Base-by-base conservation (phyloP, 2,329 filamentous ascomycete genomes). In the Phymatotrichopsis omnivora region DNA sequence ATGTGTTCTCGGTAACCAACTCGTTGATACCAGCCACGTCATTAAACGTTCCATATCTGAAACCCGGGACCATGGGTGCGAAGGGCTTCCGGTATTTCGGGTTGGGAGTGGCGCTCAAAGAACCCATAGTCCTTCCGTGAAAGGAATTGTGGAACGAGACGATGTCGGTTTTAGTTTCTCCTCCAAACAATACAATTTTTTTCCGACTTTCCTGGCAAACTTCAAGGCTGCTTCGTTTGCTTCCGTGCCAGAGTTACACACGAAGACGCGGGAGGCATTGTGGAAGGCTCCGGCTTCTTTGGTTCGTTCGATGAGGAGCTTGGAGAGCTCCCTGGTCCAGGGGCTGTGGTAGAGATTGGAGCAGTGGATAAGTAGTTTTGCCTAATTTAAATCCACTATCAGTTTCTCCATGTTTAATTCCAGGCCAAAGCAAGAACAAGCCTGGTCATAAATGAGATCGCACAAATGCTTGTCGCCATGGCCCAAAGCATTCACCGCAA, bases 221-320 rank as follows among this genome's bases (percentile, higher is more conserved):
- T 98, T 98, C 64, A 98, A 82, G 27, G 89, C 91, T 1, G 89
- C 91, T 68, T 98, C 91, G 64, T 98, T 98, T 61, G 91, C 91
- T 67, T 98, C 91, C 49, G 83, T 85, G 49, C 91, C 91, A 3
- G 87, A 95, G 68, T 98, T 98, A 70, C 85, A 94, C 55, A 98
- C 75, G 62, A 98, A 98, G 2, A 85, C 85, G 45, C 83, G 76
- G 16, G 74, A 70, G 14, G 82, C 85, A 60, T 81, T 76, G 57
- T 82, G 76, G 82, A 96, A 94, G 55, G 73, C 82, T 30, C 85
- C 85, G 0, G 82, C 79, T 58, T 80, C 76, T 42, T 74, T 65
- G 0, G 91, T 98, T 64, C 81, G 80, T 58, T 89, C 75, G 25
- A 98, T 76, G 19, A 98, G 73, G 19, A 86, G 70, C 64, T 91